phyloP scores from a whole-genome alignment of 202 grass and related monocot species.

The Eragrostis tef region DNA sequence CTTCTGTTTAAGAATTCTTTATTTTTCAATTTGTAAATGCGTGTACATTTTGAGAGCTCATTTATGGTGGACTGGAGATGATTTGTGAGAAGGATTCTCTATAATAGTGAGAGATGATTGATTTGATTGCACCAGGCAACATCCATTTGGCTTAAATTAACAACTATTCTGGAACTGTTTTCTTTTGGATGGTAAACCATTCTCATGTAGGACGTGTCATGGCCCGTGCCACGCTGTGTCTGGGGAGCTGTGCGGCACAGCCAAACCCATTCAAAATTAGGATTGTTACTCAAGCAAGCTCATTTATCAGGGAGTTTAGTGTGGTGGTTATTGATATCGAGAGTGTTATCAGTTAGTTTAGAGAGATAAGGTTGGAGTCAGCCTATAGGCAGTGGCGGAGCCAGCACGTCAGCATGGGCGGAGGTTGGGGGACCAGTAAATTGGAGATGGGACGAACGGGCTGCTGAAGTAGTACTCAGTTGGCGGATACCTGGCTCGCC shows the following conservation, averaged over 20 bases:
- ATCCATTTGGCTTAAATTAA: not conserved
- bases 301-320: not conserved
- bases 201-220: not conserved
- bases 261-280: not conserved
- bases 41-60: not conserved
- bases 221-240: no score
- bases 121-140: not conserved
- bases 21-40: no score
- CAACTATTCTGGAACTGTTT: not conserved
- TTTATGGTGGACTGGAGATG: not conserved
- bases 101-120: not conserved
- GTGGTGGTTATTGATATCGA: not conserved
- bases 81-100: not conserved
- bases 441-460: no score
- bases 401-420: no score
- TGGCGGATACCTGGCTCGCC: no score
- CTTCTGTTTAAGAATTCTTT: no score
- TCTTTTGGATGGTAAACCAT: slow-evolving; percentile 29
- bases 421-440: no score
- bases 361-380: not conserved
- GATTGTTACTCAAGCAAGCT: not conserved
- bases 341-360: not conserved
- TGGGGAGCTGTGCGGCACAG: no score
- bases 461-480: no score
- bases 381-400: no score